A percentile compares a stretch with the other conserved stretches of the same genome.
Evolutionary conservation across 768 basidiomycete genomes (phyloP).

Genomic region (Mycena capillaripes): DNA sequence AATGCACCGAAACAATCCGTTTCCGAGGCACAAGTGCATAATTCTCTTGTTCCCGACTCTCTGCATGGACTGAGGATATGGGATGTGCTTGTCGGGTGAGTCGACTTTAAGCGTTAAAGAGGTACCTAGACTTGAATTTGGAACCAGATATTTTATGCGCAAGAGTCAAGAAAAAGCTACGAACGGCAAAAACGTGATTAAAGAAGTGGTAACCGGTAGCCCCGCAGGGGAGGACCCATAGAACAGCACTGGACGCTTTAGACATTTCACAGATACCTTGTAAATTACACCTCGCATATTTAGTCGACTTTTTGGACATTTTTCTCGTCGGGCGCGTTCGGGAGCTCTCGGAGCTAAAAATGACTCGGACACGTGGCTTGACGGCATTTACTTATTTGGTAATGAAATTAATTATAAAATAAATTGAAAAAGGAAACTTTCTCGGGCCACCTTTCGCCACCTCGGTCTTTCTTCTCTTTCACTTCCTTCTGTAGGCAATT

Average conservation of each 20-base stretch:
- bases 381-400: not conserved
- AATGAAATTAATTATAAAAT: too few relatives aligned
- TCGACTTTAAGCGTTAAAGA: not conserved
- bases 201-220: constrained; percentile 36
- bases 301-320: too few relatives aligned
- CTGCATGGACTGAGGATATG: constrained; percentile 70
- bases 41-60: constrained; percentile 51
- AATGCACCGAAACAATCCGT: constrained; percentile 67
- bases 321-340: too few relatives aligned
- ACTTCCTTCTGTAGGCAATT: constrained; percentile 48
- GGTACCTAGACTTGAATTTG: constrained; percentile 11
- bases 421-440: not conserved
- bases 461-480: constrained; percentile 45
- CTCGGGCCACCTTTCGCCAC: constrained; percentile 38
- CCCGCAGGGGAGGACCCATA: not conserved
- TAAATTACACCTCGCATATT: not conserved
- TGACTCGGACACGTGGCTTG: not conserved
- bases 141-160: constrained; percentile 60
- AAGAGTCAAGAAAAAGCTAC: constrained; percentile 56
- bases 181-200: constrained; percentile 45
- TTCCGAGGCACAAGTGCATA: constrained; percentile 66
- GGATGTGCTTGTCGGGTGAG: constrained; percentile 66
- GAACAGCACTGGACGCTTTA: not conserved
- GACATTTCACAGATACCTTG: not conserved
- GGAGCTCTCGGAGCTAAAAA: not conserved